Percentiles rank a stretch among this genome's conserved stretches.
Conservation (phyloP, 257 asterid species). For the Capsicum pubescens region DNA sequence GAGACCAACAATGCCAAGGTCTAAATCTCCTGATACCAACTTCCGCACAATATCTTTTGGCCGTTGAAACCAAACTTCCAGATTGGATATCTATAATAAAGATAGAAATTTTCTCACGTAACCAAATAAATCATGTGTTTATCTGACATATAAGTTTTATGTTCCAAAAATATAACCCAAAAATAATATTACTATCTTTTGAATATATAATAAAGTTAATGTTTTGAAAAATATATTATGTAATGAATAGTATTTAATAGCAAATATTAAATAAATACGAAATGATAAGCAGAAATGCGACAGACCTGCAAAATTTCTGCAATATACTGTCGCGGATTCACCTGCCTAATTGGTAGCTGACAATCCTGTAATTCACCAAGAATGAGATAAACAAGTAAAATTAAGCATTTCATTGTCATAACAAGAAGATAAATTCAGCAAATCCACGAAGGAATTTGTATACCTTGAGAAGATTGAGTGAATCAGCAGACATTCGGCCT, state of each 20-base stretch:
- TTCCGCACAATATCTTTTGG: conserved; percentile 94
- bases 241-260: no score
- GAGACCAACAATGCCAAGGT: conserved; percentile 95
- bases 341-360: conserved; percentile 93
- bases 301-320: conserved; percentile 89
- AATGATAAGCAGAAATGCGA: neutral
- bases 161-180: neutral
- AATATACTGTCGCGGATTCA: conserved; percentile 92
- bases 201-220: no score
- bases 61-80: conserved; percentile 98
- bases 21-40: conserved; percentile 89
- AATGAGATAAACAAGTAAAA: neutral
- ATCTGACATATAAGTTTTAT: neutral
- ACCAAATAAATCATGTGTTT: conserved; percentile 2
- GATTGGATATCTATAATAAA: conserved; percentile 65
- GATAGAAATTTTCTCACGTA: neutral
- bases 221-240: no score
- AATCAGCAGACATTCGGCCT: conserved; percentile 93
- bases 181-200: neutral
- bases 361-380: conserved; percentile 61
- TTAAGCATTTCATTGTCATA: neutral
- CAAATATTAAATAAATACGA: neutral
- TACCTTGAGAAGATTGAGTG: conserved; percentile 92
- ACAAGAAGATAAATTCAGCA: no score
- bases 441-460: neutral